Conservation (phyloP, 2,329 filamentous ascomycete genomes). For the Neopestalotiopsis sp. region DNA sequence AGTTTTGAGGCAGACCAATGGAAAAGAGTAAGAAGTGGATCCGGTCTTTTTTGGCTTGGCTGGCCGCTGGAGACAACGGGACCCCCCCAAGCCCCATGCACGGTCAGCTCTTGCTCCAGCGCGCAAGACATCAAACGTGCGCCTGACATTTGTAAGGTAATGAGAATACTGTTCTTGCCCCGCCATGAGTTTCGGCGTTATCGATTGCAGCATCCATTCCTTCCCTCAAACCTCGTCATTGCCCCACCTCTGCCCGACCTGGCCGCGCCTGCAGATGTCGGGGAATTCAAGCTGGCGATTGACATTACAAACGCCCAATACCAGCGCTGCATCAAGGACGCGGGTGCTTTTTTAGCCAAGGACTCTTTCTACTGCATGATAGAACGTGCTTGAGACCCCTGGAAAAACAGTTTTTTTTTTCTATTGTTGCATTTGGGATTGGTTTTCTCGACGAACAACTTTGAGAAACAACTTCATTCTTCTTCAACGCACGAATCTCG, state of each 20-base stretch:
- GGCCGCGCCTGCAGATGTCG: not conserved
- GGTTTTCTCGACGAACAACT: not conserved
- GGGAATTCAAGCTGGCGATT: not conserved
- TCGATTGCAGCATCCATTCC: slow-evolving; percentile 6
- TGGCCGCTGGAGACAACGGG: not conserved
- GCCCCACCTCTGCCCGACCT: slow-evolving; percentile 15
- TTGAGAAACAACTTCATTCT: not conserved
- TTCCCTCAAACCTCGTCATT: slow-evolving; percentile 6
- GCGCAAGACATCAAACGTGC: not conserved
- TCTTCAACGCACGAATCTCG: not conserved
- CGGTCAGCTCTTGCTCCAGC: not conserved
- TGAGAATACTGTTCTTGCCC: not conserved
- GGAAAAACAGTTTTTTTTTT: not conserved
- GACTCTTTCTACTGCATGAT: not conserved
- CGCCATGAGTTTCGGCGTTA: slow-evolving; percentile 1
- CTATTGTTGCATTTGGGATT: not conserved
- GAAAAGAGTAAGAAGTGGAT: not conserved
- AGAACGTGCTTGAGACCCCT: not conserved
- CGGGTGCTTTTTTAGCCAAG: not conserved
- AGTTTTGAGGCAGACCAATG: not conserved
- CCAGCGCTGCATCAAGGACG: not conserved
- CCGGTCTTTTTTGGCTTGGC: not conserved
- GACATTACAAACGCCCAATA: slow-evolving; percentile 2
- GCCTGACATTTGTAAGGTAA: not conserved
- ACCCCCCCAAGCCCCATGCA: not conserved